These are phyloP conservation scores for Aspergillus vadensis DNA, from an alignment of 2,329 filamentous ascomycete genomes.

Conservation along the genomic window DNA sequence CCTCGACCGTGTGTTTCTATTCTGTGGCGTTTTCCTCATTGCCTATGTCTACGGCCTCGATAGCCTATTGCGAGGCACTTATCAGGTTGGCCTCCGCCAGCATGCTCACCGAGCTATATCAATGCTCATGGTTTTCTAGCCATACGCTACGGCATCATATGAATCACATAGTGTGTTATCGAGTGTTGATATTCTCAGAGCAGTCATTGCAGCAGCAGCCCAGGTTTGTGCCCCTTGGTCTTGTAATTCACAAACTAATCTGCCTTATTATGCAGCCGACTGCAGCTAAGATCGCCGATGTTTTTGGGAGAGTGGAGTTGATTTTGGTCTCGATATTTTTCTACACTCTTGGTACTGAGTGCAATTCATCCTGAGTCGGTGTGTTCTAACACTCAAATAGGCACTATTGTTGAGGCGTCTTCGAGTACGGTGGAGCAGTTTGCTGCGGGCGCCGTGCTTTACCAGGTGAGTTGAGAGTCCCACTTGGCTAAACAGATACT, in stretches of 20 bases:
- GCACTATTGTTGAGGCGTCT: conserved; percentile 60
- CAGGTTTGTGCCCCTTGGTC: conserved; percentile 35
- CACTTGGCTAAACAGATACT: too few species aligned
- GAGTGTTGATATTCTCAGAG: conserved; percentile 60
- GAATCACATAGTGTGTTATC: conserved; percentile 58
- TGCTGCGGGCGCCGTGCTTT: conserved; percentile 60
- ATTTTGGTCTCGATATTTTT: conserved; percentile 59
- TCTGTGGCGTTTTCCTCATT: conserved; percentile 63
- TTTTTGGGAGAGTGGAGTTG: conserved; percentile 64
- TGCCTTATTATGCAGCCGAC: conserved; percentile 48
- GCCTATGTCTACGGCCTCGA: conserved; percentile 67
- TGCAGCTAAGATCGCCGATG: conserved; percentile 63
- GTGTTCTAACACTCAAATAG: conserved; percentile 20
- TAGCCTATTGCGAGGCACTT: conserved; percentile 55
- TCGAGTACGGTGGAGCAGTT: conserved; percentile 55
- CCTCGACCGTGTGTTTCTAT: conserved; percentile 59
- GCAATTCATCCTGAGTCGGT: background rate
- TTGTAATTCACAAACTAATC: background rate
- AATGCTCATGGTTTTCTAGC: conserved; percentile 26
- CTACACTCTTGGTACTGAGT: conserved; percentile 51
- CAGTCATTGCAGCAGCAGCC: conserved; percentile 62
- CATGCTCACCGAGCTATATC: conserved; percentile 7
- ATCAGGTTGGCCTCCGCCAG: conserved; percentile 39
- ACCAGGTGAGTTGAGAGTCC: conserved; percentile 45
- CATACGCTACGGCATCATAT: conserved; percentile 57